Evolutionary conservation across 495 filamentous ascomycete species (phyloP).

Genomic region (Thozetella sp.): DNA sequence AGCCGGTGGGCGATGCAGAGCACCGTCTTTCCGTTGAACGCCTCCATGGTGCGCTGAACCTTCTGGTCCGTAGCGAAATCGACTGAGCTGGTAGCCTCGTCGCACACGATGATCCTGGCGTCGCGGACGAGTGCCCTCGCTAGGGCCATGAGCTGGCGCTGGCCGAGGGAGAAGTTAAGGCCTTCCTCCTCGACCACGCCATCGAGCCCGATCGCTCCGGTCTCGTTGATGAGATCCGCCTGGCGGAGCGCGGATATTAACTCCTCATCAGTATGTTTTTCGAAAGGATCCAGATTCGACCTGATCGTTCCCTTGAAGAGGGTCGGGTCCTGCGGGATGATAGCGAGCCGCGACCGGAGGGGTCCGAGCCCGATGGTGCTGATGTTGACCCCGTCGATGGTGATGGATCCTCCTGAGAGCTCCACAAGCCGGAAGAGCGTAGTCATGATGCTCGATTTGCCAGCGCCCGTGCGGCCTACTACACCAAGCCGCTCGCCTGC

Average conservation of each 20-base stretch:
- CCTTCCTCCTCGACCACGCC: conserved; percentile 89
- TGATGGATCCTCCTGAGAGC: conserved; percentile 77
- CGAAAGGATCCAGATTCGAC: conserved; percentile 90
- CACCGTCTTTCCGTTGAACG: conserved; percentile 86
- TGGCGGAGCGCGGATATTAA: conserved; percentile 86
- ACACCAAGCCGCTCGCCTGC: conserved; percentile 95
- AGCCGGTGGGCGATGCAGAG: conserved; percentile 95
- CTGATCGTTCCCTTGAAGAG: conserved; percentile 91
- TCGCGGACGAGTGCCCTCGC: conserved; percentile 86
- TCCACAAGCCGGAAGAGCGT: conserved; percentile 91
- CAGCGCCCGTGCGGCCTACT: conserved; percentile 90
- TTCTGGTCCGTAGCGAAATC: conserved; percentile 96
- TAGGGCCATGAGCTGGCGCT: conserved; percentile 93
- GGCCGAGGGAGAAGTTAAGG: conserved; percentile 93
- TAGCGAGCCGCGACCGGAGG: conserved; percentile 84
- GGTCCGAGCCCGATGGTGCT: conserved; percentile 81
- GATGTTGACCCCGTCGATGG: conserved; percentile 91
- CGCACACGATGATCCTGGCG: conserved; percentile 90
- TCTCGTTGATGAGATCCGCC: conserved; percentile 67
- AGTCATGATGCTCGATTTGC: conserved; percentile 93
- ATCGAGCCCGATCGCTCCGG: conserved; percentile 69
- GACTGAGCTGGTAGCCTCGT: conserved; percentile 90
- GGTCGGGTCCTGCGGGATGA: conserved; percentile 96
- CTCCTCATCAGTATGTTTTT: conserved; percentile 84
- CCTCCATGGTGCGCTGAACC: conserved; percentile 91